Evolutionary conservation across 2,329 filamentous ascomycete species (phyloP).

Genomic region (Venturiaceae sp.): DNA sequence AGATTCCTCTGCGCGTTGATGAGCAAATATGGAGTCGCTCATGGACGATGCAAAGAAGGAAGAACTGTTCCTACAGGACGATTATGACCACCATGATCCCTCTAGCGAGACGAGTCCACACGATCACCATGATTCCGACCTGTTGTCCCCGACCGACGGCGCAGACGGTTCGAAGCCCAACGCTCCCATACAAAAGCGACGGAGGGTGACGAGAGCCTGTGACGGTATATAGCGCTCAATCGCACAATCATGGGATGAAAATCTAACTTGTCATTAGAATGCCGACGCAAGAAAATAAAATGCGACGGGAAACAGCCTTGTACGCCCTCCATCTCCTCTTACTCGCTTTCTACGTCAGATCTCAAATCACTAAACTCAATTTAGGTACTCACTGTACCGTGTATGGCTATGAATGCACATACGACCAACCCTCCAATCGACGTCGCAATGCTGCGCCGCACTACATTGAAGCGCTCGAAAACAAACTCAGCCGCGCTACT

Average conservation of each 20-base stretch:
- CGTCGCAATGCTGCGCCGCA: conserved; percentile 84
- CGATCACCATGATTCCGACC: conserved; percentile 1
- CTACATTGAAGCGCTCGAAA: conserved; percentile 85
- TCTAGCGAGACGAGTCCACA: background rate
- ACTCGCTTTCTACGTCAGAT: background rate
- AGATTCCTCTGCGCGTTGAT: background rate
- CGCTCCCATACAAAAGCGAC: conserved; percentile 29
- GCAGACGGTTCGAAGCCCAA: conserved; percentile 14
- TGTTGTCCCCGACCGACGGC: conserved; percentile 4
- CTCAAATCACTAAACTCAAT: background rate
- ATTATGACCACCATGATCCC: background rate
- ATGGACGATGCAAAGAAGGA: background rate
- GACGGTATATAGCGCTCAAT: conserved; percentile 12
- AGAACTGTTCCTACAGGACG: background rate
- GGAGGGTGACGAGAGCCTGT: conserved; percentile 34
- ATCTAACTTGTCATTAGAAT: conserved; percentile 16
- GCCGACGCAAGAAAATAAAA: conserved; percentile 42
- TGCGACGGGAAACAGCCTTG: conserved; percentile 46
- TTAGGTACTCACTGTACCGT: conserved; percentile 77
- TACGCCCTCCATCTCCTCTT: too few species aligned
- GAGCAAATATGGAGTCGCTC: background rate
- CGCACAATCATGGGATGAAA: conserved; percentile 2
- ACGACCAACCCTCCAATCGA: conserved; percentile 89
- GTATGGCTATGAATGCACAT: conserved; percentile 96
- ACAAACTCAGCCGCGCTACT: conserved; percentile 73